A percentile compares a stretch with the other conserved stretches of the same genome.
Evolutionary conservation across 306 rosid genomes (phyloP).

Genomic region (Inga leiocalycina): DNA sequence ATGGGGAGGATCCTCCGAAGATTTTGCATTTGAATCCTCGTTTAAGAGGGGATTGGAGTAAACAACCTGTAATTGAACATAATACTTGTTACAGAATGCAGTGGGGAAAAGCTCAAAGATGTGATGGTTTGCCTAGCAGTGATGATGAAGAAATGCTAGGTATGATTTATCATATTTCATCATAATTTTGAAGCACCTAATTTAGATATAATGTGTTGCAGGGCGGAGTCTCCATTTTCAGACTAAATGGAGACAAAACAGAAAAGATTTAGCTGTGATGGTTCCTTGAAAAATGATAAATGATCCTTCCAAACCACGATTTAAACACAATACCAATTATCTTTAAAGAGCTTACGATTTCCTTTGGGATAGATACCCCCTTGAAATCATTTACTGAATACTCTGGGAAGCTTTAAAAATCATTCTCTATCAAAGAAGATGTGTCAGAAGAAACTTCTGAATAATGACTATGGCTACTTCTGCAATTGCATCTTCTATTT

Average conservation of each 20-base stretch:
- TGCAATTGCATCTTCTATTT: no score
- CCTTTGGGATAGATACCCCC: neutral
- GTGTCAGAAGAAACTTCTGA: neutral
- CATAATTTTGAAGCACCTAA: constrained; percentile 32
- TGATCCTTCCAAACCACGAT: neutral
- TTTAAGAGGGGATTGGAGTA: constrained; percentile 92
- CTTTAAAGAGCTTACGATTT: neutral
- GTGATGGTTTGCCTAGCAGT: constrained; percentile 78
- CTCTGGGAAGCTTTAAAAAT: neutral
- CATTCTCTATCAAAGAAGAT: neutral
- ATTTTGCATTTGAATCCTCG: constrained; percentile 94
- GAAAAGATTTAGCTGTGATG: neutral
- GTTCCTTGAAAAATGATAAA: neutral
- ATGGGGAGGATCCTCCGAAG: constrained; percentile 99
- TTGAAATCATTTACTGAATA: neutral
- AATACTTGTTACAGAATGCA: constrained; percentile 98
- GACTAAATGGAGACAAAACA: neutral
- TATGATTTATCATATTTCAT: constrained; percentile 43
- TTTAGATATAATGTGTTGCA: neutral
- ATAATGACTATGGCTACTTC: neutral
- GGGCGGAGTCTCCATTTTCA: constrained; percentile 1
- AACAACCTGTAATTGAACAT: constrained; percentile 83
- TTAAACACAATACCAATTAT: neutral
- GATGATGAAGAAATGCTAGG: constrained; percentile 85
- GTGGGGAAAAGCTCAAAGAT: constrained; percentile 94